Evolutionary conservation across 108 stramenopile genomes (phyloP).

Genomic region (Schizochytrium sp.): DNA sequence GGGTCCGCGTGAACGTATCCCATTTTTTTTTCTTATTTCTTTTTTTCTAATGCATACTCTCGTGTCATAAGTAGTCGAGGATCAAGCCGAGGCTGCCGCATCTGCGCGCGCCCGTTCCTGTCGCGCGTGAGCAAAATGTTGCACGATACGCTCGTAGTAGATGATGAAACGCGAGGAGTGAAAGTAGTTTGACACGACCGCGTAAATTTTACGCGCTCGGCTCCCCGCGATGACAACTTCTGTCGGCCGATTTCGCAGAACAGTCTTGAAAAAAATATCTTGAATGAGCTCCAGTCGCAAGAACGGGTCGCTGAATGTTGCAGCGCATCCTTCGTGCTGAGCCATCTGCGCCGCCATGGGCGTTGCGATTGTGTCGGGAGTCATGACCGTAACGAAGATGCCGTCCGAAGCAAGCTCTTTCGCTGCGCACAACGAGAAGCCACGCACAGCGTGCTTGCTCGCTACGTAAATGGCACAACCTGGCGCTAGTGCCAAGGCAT

Average conservation of each 20-base stretch:
- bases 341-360: not conserved
- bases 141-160: not conserved
- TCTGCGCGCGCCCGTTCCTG: not conserved
- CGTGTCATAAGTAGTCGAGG: not conserved
- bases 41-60: too few relatives aligned
- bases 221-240: not conserved
- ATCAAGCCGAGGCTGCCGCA: not conserved
- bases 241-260: not conserved
- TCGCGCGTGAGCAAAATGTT: not conserved
- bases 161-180: not conserved
- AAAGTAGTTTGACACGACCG: not conserved
- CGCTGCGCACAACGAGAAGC: not conserved
- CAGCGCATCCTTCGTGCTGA: not conserved
- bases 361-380: not conserved
- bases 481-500: not conserved
- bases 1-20: too few relatives aligned
- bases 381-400: not conserved
- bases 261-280: not conserved
- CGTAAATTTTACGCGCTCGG: not conserved
- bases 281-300: not conserved
- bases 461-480: not conserved
- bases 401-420: not conserved
- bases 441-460: not conserved
- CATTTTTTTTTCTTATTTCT: too few relatives aligned
- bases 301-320: not conserved